Evolutionary conservation across 352 stramenopile species (phyloP), one percentile per base, ranked within the genome.

Genomic region (Halophytophthora polymorphica): DNA sequence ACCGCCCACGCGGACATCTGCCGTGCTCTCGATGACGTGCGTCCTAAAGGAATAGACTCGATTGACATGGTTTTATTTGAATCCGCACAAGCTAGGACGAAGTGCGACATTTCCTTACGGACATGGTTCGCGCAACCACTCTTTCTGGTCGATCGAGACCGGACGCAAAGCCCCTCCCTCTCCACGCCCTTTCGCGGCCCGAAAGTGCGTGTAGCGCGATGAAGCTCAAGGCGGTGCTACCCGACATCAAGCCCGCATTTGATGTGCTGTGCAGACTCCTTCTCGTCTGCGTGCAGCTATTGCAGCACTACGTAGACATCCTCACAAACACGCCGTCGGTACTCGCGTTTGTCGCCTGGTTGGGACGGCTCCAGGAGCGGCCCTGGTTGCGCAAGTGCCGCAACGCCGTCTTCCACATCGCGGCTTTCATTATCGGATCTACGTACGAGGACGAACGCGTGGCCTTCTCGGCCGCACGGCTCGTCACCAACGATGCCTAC

Each of bases 401-500:
- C 22, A 70, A 66, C 37, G 34, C 25, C 13, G 7, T 79, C 29
- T 53, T 45, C 33, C 59, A 59, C 28, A 50, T 42, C n/a, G 53
- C 43, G 8, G 66, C 61, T 1, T 69, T 80, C 47, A 49, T 86
- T 38, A 25, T 84, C 18, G 77, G 73, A 10, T 64, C 73, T 13
- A 47, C 48, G 0, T 86, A 69, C 45, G 60, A 73, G 37, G 75
- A 86, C 53, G 73, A 86, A 33, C 47, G 35, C 25, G 42, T 61
- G 10, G 56, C 55, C 6, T 84, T 88, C 45, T 75, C 73, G 50
- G 77, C 73, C 37, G 13, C 12, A 5, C 48, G 37, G 34, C 68
- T 88, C 18, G 50, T 78, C n/a, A 69, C 72, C n/a, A 82, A 85
- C 35, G 77, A 88, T 50, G 60, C 60, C 31, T 87, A 89, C 33